phyloP scores from a whole-genome alignment of 305 asterid species.

The Fraxinus xanthoxyloides region DNA sequence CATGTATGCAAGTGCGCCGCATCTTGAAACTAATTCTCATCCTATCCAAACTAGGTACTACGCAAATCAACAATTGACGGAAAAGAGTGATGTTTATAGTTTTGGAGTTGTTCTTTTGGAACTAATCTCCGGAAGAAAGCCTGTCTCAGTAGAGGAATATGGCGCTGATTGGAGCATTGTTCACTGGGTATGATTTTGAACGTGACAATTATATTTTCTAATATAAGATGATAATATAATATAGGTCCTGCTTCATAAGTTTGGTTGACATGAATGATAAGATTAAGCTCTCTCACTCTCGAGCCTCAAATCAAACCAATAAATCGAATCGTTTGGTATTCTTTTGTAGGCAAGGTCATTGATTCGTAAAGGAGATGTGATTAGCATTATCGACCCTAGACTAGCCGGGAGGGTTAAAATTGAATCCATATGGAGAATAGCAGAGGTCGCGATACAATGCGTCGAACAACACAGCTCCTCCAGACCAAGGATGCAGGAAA shows the following conservation, averaged over 20 bases:
- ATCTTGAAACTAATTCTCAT: slow-evolving; percentile 13
- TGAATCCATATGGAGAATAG: slow-evolving; percentile 86
- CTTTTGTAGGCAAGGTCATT: slow-evolving; percentile 71
- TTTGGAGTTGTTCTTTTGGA: slow-evolving; percentile 93
- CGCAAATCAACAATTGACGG: slow-evolving; percentile 91
- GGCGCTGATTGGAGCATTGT: slow-evolving; percentile 98
- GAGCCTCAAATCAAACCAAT: not conserved
- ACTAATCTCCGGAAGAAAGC: slow-evolving; percentile 89
- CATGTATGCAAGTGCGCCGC: not conserved
- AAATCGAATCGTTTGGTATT: slow-evolving; percentile 6
- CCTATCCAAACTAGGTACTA: slow-evolving; percentile 58
- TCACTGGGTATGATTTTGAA: slow-evolving; percentile 68
- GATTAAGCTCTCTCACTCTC: not conserved
- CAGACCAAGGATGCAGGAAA: slow-evolving; percentile 94
- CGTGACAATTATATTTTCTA: not conserved
- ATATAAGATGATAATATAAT: not conserved
- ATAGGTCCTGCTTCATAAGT: not conserved
- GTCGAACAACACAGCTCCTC: slow-evolving; percentile 74
- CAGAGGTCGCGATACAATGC: slow-evolving; percentile 89
- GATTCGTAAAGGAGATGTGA: slow-evolving; percentile 88
- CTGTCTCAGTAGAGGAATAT: slow-evolving; percentile 74
- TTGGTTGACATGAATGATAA: not conserved
- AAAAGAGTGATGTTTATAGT: slow-evolving; percentile 91
- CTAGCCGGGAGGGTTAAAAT: slow-evolving; percentile 62
- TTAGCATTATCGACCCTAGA: slow-evolving; percentile 70